Conservation (phyloP, 495 filamentous ascomycete genomes). For the Penicillium cosmopolitanum region DNA sequence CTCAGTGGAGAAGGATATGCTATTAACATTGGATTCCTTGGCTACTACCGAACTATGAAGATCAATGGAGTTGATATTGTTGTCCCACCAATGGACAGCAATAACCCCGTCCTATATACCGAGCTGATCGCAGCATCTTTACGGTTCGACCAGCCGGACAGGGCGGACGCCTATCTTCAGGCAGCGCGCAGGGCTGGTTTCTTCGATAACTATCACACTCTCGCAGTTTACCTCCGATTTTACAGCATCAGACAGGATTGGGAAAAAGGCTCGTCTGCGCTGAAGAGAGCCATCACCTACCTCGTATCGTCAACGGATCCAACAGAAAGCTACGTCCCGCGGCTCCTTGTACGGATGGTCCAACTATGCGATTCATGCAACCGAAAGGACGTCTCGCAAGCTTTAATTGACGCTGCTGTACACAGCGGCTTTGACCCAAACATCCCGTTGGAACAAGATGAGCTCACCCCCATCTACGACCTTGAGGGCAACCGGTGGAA, state of each 20-base stretch:
- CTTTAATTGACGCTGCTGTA: constrained; percentile 42
- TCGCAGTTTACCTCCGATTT: constrained; percentile 44
- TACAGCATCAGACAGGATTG: constrained; percentile 46
- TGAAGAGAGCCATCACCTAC: constrained; percentile 42
- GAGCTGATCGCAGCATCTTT: constrained; percentile 42
- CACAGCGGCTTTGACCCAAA: constrained; percentile 41
- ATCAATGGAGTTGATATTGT: constrained; percentile 46
- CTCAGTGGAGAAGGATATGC: constrained; percentile 42
- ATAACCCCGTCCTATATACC: constrained; percentile 40
- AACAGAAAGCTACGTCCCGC: constrained; percentile 27
- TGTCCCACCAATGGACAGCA: constrained; percentile 38
- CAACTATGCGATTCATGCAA: constrained; percentile 43
- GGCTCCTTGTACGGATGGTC: constrained; percentile 45
- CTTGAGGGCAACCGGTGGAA: constrained; percentile 32
- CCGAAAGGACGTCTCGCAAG: constrained; percentile 32
- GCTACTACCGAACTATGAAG: constrained; percentile 24
- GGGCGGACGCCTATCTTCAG: constrained; percentile 49
- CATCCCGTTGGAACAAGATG: constrained; percentile 30
- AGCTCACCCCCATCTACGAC: constrained; percentile 33
- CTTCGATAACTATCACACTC: constrained; percentile 43
- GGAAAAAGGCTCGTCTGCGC: constrained; percentile 36
- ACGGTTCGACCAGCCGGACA: constrained; percentile 48
- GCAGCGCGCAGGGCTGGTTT: constrained; percentile 42
- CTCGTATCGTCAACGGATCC: constrained; percentile 41
- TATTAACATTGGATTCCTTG: constrained; percentile 34